phyloP scores from a whole-genome alignment of 768 basidiomycete species.

The Termitomyces sp. region DNA sequence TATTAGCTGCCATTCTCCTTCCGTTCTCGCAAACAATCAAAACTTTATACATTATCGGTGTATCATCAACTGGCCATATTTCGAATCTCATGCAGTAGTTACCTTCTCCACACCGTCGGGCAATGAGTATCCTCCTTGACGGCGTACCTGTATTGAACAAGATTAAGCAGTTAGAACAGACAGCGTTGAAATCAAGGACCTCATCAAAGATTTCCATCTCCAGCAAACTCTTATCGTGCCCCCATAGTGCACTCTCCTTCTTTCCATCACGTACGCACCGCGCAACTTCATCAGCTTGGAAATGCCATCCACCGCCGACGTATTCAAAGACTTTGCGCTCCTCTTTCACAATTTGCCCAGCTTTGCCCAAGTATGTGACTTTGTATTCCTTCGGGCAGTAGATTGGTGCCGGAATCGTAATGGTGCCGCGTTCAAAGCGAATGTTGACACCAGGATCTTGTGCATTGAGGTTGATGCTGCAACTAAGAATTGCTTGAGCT shows the following conservation, averaged over 20 bases:
- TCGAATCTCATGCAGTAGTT: not conserved
- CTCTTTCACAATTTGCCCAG: constrained; percentile 46
- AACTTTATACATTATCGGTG: too few relatives aligned
- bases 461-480: constrained; percentile 55
- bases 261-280: constrained; percentile 72
- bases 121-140: constrained; percentile 62
- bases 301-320: constrained; percentile 74
- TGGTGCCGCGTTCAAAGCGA: constrained; percentile 71
- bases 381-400: constrained; percentile 65
- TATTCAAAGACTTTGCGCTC: constrained; percentile 59
- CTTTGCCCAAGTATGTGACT: constrained; percentile 55
- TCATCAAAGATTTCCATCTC: constrained; percentile 86
- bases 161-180: not conserved
- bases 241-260: constrained; percentile 70
- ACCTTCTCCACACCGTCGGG: constrained; percentile 64
- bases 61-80: too few relatives aligned
- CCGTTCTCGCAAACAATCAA: too few relatives aligned
- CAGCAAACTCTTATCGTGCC: constrained; percentile 74
- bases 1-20: too few relatives aligned
- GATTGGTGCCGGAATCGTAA: constrained; percentile 61
- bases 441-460: constrained; percentile 56
- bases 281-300: constrained; percentile 87
- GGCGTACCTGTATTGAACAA: constrained; percentile 45
- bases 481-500: constrained; percentile 72
- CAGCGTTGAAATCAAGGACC: constrained; percentile 37